Evolutionary conservation across 208 protist species (phyloP).

Genomic region (Histomonas meleagridis): DNA sequence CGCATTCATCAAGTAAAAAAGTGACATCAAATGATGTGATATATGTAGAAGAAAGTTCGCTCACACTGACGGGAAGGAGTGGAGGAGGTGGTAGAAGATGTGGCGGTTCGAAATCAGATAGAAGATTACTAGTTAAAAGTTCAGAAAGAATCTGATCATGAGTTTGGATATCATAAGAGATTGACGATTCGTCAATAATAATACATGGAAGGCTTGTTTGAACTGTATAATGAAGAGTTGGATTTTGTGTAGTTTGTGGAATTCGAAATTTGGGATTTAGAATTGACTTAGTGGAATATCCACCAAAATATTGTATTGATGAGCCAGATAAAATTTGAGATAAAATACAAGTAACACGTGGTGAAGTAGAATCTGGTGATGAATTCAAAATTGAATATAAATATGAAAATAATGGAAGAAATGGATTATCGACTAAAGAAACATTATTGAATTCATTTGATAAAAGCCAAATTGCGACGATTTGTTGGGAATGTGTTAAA

Average conservation of each 20-base stretch:
- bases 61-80: background rate
- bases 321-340: no score
- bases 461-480: background rate
- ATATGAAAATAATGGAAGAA: background rate
- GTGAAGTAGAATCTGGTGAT: no score
- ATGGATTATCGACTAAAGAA: background rate
- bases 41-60: background rate
- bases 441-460: background rate
- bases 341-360: no score
- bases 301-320: no score
- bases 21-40: background rate
- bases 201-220: no score
- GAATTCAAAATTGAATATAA: no score
- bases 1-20: background rate
- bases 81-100: background rate
- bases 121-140: background rate
- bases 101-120: background rate
- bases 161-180: no score
- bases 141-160: background rate
- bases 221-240: no score
- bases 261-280: no score
- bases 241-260: no score
- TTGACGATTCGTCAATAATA: no score
- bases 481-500: background rate
- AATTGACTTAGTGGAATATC: no score